Conservation (phyloP, 495 filamentous ascomycete genomes). For the Penicillium simplicissimum region DNA sequence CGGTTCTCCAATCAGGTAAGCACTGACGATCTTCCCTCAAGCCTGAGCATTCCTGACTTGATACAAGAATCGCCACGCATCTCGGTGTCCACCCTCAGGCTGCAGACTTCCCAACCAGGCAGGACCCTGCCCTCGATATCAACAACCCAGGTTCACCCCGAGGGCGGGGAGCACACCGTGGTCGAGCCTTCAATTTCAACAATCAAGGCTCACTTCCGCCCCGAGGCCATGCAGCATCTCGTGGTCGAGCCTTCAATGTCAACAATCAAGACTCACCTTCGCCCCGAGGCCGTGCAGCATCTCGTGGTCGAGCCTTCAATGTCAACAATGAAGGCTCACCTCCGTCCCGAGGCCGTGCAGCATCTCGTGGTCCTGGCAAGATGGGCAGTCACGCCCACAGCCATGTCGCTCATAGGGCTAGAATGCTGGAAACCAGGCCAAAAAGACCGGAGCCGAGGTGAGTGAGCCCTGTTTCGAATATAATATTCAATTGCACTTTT, state of each 20-base stretch:
- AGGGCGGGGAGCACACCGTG: neutral
- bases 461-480: neutral
- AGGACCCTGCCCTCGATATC: conserved; percentile 29
- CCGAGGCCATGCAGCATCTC: neutral
- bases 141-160: conserved; percentile 14
- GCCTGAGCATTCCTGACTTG: neutral
- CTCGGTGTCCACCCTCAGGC: neutral
- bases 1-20: neutral
- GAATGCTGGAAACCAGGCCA: neutral
- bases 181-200: too few species aligned
- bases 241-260: neutral
- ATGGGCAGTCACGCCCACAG: neutral
- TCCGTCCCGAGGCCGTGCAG: neutral
- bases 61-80: neutral
- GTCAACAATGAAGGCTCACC: neutral
- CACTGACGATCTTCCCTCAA: neutral
- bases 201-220: neutral
- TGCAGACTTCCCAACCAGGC: neutral
- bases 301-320: neutral
- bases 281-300: neutral
- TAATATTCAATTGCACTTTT: neutral
- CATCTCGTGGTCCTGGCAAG: neutral
- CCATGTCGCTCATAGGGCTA: neutral
- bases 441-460: neutral
- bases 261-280: neutral